Percentiles rank a stretch among this genome's conserved stretches.
phyloP scores from a whole-genome alignment of 2,329 filamentous ascomycete species.

The Penicillium rolfsii region DNA sequence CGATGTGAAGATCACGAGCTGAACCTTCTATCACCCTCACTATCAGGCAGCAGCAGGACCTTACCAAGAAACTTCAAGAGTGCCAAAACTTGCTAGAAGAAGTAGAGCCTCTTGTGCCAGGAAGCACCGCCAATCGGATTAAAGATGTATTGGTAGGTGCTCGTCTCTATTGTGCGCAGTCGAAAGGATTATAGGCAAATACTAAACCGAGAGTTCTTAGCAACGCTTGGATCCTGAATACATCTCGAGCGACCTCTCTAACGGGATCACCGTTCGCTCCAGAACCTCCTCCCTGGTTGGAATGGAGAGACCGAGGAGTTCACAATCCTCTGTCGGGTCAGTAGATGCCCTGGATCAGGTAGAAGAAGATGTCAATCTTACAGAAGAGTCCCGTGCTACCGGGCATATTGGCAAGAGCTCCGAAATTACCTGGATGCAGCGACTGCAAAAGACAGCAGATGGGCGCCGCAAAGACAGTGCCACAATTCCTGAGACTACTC shows the following conservation, averaged over 20 bases:
- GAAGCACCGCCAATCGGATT: conserved; percentile 6
- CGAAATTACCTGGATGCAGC: conserved; percentile 20
- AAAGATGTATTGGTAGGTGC: conserved; percentile 11
- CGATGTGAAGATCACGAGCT: not conserved
- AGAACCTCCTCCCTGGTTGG: not conserved
- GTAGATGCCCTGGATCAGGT: conserved; percentile 17
- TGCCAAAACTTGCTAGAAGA: conserved; percentile 16
- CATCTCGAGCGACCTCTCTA: not conserved
- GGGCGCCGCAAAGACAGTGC: not conserved
- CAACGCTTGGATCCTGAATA: conserved; percentile 2
- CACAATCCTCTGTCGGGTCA: conserved; percentile 16
- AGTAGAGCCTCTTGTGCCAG: not conserved
- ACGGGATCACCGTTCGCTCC: not conserved
- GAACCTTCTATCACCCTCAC: not conserved
- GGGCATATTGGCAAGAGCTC: conserved; percentile 23
- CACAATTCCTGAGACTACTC: no score
- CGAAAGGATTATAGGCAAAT: not conserved
- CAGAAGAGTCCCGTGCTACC: conserved; percentile 13
- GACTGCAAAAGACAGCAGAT: conserved; percentile 8
- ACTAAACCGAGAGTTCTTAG: not conserved
- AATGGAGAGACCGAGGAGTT: conserved; percentile 3
- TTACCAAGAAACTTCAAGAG: conserved; percentile 6
- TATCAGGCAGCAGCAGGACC: conserved; percentile 10
- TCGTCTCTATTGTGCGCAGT: not conserved
- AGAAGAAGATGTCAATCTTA: conserved; percentile 17